Evolutionary conservation across 2,329 filamentous ascomycete species (phyloP), one percentile per base, ranked within the genome.

Genomic region (Exophiala viscosa): DNA sequence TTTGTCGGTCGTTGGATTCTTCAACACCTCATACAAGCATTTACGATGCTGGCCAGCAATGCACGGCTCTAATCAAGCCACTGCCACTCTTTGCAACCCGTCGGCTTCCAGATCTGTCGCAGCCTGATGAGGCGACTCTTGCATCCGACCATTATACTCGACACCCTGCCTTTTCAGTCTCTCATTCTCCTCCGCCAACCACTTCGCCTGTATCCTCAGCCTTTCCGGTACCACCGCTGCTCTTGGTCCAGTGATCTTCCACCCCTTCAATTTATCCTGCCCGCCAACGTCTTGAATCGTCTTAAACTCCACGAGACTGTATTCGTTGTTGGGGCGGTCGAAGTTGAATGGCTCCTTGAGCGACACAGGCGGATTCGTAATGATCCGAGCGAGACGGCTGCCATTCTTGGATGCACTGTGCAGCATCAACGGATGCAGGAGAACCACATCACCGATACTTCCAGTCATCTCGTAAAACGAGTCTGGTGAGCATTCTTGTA

Each of bases 371-470:
- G 78, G 78, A 53, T 82, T 82, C 2, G 77, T 81, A 59, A 81
- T 81, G 32, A 81, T 72, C 3, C 79, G 66, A 1, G 73, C 69
- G 9, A 70, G 69, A 15, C 78, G 66, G 20, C 76, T 55, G 47
- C 70, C 69, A 59, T 81, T 81, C 46, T 73, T 72, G 5, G 72
- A 75, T 5, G 76, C 76, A 1, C 74, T 76, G 61, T 81, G 78
- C 47, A 80, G 62, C 77, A 80, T 82, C 20, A 81, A 64, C 7
- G 78, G 78, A 62, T 81, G 79, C 53, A 81, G 62, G 3, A 82
- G 65, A 52, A 76, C 74, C 3, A 81, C 76, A 56, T 82, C 79
- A 2, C 79, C 78, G 1, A 75, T 69, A 8, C 74, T 67, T 0
- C 79, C 78, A 0, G 76, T 80, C 50, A 74, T 75, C 59, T 81